Evolutionary conservation across 257 asterid genomes (phyloP), one percentile per base, ranked within the genome.

Genomic region (Rauvolfia tetraphylla): DNA sequence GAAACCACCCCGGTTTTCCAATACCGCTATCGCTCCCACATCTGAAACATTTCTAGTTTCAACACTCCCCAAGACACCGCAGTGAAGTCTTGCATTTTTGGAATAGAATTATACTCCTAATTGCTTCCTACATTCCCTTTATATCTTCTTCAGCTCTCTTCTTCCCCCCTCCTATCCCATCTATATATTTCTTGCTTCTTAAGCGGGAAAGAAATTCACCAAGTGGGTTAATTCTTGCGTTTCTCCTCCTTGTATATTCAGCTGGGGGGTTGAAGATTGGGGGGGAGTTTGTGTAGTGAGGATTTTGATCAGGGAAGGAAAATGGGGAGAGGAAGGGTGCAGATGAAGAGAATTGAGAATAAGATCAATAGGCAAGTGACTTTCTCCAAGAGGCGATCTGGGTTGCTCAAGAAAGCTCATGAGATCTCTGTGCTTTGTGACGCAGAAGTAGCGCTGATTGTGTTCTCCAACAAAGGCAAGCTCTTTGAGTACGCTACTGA

Each of bases 361-460:
- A 93, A 89, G 76, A 91, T 93, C 8, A 91, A 91, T 76, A 77
- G 98, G 67, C 98, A 93, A 71, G 98, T 93, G 18, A 93, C 98
- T 0, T 93, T 93, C 73, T 93, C 98, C 0, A 93, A 93, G 69
- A 71, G 97, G 74, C 78, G 98, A 70, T 85, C 90, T 20, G 98
- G 98, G 25, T 84, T 93, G 49, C 80, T 89, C 5, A 93, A 93
- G 84, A 93, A 93, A 82, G 98, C 98, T 36, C 86, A 88, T 29
- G 98, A 93, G 87, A 92, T 92, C 82, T 92, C 97, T 13, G 90
- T 92, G 14, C 95, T 92, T 18, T 92, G 97, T 71, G 97, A 93
- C 78, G 97, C 97, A 2, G 94, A 93, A 54, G 97, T 93, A 4
- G 98, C 92, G 0, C 72, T 93, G 76, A 93, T 93, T 41, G 93